Conservation (phyloP, 140 eudicot genomes). For the Ambrosia hybrid region DNA sequence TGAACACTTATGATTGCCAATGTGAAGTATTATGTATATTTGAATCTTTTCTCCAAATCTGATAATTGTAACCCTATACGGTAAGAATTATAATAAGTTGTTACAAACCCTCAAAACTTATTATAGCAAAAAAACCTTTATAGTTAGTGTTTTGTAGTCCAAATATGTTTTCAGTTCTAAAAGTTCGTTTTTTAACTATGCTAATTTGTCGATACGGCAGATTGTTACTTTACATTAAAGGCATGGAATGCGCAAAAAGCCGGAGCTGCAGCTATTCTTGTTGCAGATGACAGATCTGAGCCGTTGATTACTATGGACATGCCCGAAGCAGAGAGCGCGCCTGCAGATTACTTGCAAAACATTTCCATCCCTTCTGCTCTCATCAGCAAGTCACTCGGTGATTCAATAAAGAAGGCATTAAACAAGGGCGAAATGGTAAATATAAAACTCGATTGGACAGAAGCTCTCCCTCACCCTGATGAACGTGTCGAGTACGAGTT, state of each 20-base stretch:
- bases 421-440: conserved; percentile 71
- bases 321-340: conserved; percentile 73
- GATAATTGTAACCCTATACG: neutral
- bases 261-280: conserved; percentile 99
- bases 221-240: conserved; percentile 83
- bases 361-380: conserved; percentile 93
- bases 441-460: conserved; percentile 93
- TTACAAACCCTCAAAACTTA: neutral
- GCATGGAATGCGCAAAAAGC: conserved; percentile 97
- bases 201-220: conserved; percentile 41
- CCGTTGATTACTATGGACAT: conserved; percentile 90
- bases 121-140: neutral
- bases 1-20: no score
- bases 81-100: neutral
- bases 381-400: conserved; percentile 72
- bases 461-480: conserved; percentile 95
- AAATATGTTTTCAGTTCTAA: no score
- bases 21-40: neutral
- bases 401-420: conserved; percentile 67
- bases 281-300: conserved; percentile 75
- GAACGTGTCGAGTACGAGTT: conserved; percentile 96
- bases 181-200: no score
- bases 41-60: neutral
- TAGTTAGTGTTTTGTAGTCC: no score
- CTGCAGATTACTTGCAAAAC: conserved; percentile 70